Evolutionary conservation across 805 yeast species (phyloP), one percentile per base, ranked within the genome.

Genomic region (Scheffersomyces coipomensis): DNA sequence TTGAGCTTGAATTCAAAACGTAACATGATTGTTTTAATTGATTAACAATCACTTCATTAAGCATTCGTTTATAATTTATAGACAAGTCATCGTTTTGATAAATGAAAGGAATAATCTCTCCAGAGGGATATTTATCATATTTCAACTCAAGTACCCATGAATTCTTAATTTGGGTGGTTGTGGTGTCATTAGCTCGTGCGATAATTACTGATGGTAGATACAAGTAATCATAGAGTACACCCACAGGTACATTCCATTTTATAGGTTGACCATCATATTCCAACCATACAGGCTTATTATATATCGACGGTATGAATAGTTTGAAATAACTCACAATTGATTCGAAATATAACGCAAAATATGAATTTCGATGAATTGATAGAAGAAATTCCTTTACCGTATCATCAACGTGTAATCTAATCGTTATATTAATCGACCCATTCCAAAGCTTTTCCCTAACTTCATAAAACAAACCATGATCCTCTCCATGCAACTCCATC

Each of bases 11-110:
- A 47, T 83, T 79, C 26, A 85, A 58, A 0, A 88, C 78, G 52
- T 73, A 88, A 51, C 88, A 80, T 4, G 88, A 76, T 53, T 91
- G 97, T 52, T 93, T 91, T 55, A 88, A 63, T 43, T 81, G 88
- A 55, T 91, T 89, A 44, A 81, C 64, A 83, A 93, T 82, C 35
- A 77, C 72, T 36, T 72, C 75, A 33, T 61, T 70, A 42, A 79
- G 47, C 10, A 69, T 53, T 18, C 51, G 44, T 25, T 50, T 43
- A 46, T 64, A 65, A 39, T 57, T 52, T 2, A 52, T 37, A 8
- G 33, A 22, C 2, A 35, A 27, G 13, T 44, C 50, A 3, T 29
- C 43, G 5, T 35, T 29, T 15, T 26, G 36, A 39, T 47, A 44
- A 2, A 45, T 39, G 36, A 62, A 60, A 4, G 73, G 73, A 4